These are phyloP conservation scores for Platanthera zijinensis DNA, from an alignment of 106 monocot genomes.

Conservation along the genomic window DNA sequence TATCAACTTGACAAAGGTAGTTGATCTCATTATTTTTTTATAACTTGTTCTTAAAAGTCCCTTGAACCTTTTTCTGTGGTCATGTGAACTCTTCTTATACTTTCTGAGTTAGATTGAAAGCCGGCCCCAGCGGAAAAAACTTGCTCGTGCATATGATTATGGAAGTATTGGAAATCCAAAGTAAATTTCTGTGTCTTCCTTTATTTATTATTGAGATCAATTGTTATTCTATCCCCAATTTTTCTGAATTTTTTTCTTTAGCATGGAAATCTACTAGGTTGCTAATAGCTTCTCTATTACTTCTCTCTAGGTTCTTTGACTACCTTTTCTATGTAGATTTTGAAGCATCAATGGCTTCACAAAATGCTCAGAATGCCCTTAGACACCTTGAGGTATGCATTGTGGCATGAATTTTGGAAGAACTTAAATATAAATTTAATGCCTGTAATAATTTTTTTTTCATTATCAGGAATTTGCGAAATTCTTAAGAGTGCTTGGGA, in stretches of 20 bases:
- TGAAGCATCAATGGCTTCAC: slow-evolving; percentile 88
- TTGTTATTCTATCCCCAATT: not conserved
- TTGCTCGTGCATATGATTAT: slow-evolving; percentile 37
- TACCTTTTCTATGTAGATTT: slow-evolving; percentile 97
- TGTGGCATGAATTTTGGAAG: not conserved
- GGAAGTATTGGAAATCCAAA: slow-evolving; percentile 35
- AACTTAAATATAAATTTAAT: not conserved
- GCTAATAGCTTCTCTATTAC: not conserved
- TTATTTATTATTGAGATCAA: slow-evolving; percentile 1
- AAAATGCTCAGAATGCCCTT: slow-evolving; percentile 87
- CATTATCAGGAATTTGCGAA: slow-evolving; percentile 65
- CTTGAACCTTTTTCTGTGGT: not conserved
- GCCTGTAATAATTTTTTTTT: not conserved
- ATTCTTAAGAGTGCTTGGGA: slow-evolving; percentile 78
- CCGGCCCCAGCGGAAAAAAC: slow-evolving; percentile 52
- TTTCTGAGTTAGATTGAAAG: slow-evolving; percentile 72
- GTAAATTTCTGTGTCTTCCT: slow-evolving; percentile 17
- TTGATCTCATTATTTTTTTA: not conserved
- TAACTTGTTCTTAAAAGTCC: not conserved
- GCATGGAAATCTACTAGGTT: not conserved
- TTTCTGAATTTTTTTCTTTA: not conserved
- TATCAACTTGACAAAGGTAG: slow-evolving; percentile 90
- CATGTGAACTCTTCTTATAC: not conserved
- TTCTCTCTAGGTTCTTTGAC: slow-evolving; percentile 56
- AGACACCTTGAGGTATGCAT: slow-evolving; percentile 60